phyloP scores from a whole-genome alignment of 2,329 filamentous ascomycete species.

The Lachnellula subtilissima region DNA sequence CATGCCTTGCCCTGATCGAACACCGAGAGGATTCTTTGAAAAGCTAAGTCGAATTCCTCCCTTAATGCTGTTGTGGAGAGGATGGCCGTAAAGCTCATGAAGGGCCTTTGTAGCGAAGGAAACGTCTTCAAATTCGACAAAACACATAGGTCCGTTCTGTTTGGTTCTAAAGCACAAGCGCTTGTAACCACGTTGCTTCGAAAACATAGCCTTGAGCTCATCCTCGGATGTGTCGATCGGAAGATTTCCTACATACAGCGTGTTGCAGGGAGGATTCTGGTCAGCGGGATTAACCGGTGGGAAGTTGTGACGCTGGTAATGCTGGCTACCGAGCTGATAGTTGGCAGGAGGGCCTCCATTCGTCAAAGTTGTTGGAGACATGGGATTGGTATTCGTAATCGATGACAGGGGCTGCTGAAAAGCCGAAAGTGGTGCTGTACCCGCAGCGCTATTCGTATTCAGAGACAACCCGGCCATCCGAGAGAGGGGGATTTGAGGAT shows the following conservation, averaged over 20 bases:
- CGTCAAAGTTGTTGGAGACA: conserved; percentile 53
- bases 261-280: conserved; percentile 96
- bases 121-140: conserved; percentile 95
- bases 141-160: conserved; percentile 95
- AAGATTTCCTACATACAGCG: conserved; percentile 94
- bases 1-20: conserved; percentile 67
- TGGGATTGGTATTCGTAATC: conserved; percentile 37
- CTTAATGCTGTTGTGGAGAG: conserved; percentile 86
- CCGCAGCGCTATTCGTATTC: conserved; percentile 55
- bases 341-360: conserved; percentile 39
- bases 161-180: conserved; percentile 92
- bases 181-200: conserved; percentile 91
- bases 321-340: conserved; percentile 51
- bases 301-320: conserved; percentile 62
- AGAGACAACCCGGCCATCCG: conserved; percentile 68
- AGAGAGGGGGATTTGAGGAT: conserved; percentile 64
- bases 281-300: conserved; percentile 91
- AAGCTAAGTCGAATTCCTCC: conserved; percentile 94
- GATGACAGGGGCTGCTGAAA: conserved; percentile 22
- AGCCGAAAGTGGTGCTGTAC: conserved; percentile 20
- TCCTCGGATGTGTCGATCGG: conserved; percentile 91
- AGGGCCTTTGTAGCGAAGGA: conserved; percentile 88
- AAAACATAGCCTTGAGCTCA: conserved; percentile 90
- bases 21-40: conserved; percentile 93
- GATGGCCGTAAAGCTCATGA: conserved; percentile 81